Evolutionary conservation across 2,329 filamentous ascomycete species (phyloP), one percentile per base, ranked within the genome.

Genomic region (Phyllosticta paracitricarpa): DNA sequence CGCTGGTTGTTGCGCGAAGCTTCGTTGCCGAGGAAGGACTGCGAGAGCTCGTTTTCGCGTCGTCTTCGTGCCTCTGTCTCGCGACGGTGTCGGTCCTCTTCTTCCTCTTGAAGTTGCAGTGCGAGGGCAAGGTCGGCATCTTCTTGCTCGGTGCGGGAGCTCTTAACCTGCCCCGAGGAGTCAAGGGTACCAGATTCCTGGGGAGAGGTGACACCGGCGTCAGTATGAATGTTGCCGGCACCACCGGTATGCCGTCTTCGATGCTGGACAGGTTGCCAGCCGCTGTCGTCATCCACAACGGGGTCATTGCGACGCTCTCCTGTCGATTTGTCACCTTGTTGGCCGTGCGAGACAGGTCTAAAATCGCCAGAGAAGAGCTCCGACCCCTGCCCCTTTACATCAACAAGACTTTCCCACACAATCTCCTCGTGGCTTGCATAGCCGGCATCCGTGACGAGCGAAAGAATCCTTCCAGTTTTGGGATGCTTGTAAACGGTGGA

Each of bases 281-380:
- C 59, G 78, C 79, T 0, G 84, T 82, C 0, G 82, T 83, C 24
- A 81, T 82, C 59, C 74, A 71, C 14, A n/a, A n/a, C 6, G 4
- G 74, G 70, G n/a, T 68, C 58, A 26, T 73, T 66, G 4, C 72
- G 48, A 61, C 70, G 63, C 61, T 66, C 72, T 26, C 67, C 69
- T 30, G 68, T 62, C 4, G 67, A 68, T 8, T 71, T 70, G 25
- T 72, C 56, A 12, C 67, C 64, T 3, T 69, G 62, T 26, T 64
- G 66, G 59, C 68, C 68, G 66, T 86, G 86, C 22, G 90, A 87
- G n/a, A 97, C 89, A 0, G 89, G 80, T 33, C 88, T 84, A 73
- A 97, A 97, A 69, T 97, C 92, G 1, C 94, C 94, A 0, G 91
- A 91, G 66, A 91, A 90, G 68, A 95, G 91, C 70, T 92, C 89